A percentile compares a stretch with the other conserved stretches of the same genome.
Conservation (phyloP, 2,329 filamentous ascomycete species). For the Westerdykella sp. region DNA sequence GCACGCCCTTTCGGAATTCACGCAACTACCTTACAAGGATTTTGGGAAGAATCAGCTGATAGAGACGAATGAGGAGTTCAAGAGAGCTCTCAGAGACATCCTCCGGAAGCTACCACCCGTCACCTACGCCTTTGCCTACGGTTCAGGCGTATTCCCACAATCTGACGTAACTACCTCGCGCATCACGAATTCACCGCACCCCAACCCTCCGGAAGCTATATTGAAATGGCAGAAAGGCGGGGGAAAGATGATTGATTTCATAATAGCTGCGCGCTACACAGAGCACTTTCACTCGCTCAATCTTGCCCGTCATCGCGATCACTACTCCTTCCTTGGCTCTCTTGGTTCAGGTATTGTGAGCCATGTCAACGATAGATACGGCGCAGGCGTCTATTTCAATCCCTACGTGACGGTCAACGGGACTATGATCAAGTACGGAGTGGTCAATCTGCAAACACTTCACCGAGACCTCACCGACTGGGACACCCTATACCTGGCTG, state of each 20-base stretch:
- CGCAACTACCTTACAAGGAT: conserved; percentile 66
- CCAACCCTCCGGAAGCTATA: conserved; percentile 73
- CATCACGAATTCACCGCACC: conserved; percentile 62
- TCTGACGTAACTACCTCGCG: conserved; percentile 44
- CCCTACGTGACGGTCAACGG: conserved; percentile 92
- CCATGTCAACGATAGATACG: conserved; percentile 76
- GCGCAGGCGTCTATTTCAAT: conserved; percentile 96
- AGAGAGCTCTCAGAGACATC: conserved; percentile 79
- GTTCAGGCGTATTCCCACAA: conserved; percentile 92
- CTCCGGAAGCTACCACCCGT: conserved; percentile 94
- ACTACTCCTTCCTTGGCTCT: conserved; percentile 81
- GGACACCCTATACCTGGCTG: conserved; percentile 94
- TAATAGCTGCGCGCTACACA: conserved; percentile 88
- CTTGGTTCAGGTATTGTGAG: conserved; percentile 82
- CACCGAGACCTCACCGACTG: conserved; percentile 81
- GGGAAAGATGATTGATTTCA: conserved; percentile 97
- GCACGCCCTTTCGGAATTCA: conserved; percentile 65
- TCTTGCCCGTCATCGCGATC: conserved; percentile 76
- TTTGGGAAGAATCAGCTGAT: conserved; percentile 97
- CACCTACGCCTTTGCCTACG: conserved; percentile 94
- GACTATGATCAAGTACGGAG: conserved; percentile 94
- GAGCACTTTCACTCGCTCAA: conserved; percentile 98
- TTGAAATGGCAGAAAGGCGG: conserved; percentile 78
- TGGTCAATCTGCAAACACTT: conserved; percentile 87
- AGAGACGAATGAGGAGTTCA: conserved; percentile 86